A percentile compares a stretch with the other conserved stretches of the same genome.
These are phyloP conservation scores for Psidium guajava DNA, from an alignment of 345 rosid genomes.

Conservation along the genomic window DNA sequence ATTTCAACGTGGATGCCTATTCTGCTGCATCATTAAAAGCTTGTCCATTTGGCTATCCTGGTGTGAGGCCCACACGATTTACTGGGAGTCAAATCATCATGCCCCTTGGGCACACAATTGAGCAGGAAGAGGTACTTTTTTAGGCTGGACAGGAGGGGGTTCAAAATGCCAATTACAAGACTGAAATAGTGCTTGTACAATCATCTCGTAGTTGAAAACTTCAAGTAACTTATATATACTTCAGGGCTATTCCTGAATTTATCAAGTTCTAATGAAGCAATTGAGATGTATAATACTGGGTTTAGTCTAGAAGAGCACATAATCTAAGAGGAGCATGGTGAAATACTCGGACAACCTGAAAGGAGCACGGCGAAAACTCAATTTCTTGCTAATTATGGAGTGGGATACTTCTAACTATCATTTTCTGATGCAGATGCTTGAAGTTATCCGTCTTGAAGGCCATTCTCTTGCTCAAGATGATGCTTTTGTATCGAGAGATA, in stretches of 20 bases:
- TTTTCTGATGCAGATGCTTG: conserved; percentile 51
- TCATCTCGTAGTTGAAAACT: background rate
- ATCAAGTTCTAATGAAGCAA: background rate
- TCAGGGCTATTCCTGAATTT: background rate
- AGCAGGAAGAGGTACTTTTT: conserved; percentile 78
- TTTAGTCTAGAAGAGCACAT: background rate
- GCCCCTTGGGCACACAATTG: conserved; percentile 97
- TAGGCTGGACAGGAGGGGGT: background rate
- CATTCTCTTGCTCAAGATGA: conserved; percentile 91
- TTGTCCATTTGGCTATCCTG: conserved; percentile 71
- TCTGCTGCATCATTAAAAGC: conserved; percentile 83
- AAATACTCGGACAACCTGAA: background rate
- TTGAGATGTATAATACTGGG: background rate
- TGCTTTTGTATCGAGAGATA: conserved; percentile 84
- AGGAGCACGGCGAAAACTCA: background rate
- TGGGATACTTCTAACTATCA: background rate
- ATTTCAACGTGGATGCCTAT: conserved; percentile 93
- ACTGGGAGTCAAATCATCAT: conserved; percentile 92
- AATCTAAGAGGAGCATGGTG: background rate
- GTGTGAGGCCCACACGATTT: conserved; percentile 89
- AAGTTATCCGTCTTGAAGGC: conserved; percentile 90
- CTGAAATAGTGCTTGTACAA: background rate
- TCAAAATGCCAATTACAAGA: background rate
- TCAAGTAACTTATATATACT: background rate
- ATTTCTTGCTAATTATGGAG: background rate